Evolutionary conservation across 1,284 basidiomycete genomes (phyloP).

Genomic region (Ustilago loliicola): DNA sequence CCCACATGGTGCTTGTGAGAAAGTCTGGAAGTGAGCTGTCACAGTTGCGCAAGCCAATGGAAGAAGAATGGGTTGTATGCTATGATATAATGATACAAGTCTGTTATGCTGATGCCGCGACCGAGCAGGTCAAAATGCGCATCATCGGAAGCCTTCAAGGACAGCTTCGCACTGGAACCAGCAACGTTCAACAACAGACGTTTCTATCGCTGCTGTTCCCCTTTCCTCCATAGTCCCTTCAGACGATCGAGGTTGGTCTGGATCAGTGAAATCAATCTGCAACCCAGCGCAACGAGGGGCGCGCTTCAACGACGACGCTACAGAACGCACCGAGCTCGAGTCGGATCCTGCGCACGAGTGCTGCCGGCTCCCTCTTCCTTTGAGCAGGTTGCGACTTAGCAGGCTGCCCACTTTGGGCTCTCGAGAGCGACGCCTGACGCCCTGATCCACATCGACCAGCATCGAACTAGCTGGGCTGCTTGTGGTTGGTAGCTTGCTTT

Average conservation of each 20-base stretch:
- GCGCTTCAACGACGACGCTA: slow-evolving; percentile 28
- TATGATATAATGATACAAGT: not conserved
- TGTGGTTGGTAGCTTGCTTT: not conserved
- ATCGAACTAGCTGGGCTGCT: not conserved
- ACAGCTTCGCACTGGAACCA: slow-evolving; percentile 58
- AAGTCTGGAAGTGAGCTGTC: not conserved
- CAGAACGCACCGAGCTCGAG: slow-evolving; percentile 34
- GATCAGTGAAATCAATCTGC: slow-evolving; percentile 36
- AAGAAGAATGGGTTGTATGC: not conserved
- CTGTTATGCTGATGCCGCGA: not conserved
- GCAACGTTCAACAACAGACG: slow-evolving; percentile 16
- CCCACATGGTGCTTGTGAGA: not conserved
- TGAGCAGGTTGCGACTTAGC: slow-evolving; percentile 37
- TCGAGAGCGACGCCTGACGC: slow-evolving; percentile 29
- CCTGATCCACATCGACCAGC: not conserved
- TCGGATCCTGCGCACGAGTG: slow-evolving; percentile 29
- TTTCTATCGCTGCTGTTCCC: not conserved
- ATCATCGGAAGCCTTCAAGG: slow-evolving; percentile 47
- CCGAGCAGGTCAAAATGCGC: not conserved
- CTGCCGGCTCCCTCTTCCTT: slow-evolving; percentile 23
- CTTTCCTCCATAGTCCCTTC: not conserved
- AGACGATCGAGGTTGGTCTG: not conserved
- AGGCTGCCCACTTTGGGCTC: slow-evolving; percentile 37
- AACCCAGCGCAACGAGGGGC: slow-evolving; percentile 37
- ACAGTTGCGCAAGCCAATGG: not conserved